A percentile compares a stretch with the other conserved stretches of the same genome.
Evolutionary conservation across 257 asterid genomes (phyloP).

Genomic region (Marsdenia floribunda): DNA sequence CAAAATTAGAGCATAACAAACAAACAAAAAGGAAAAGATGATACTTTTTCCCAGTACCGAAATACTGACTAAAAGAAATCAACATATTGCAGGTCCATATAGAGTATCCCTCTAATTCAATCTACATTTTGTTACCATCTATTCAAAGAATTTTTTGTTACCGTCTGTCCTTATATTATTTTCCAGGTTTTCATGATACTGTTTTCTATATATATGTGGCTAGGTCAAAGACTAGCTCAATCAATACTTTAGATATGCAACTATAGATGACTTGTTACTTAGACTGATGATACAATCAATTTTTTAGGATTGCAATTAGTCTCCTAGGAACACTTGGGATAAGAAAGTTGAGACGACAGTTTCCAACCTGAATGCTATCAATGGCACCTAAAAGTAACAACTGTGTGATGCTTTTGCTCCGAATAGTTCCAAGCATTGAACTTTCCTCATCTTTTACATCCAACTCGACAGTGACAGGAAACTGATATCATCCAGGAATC

Average conservation of each 20-base stretch:
- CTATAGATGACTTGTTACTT: background rate
- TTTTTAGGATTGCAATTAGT: background rate
- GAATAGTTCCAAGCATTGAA: slow-evolving; percentile 58
- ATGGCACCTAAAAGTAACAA: slow-evolving; percentile 85
- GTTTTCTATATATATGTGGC: background rate
- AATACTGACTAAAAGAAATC: background rate
- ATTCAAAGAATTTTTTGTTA: background rate
- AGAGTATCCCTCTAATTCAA: background rate
- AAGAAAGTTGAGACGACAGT: background rate
- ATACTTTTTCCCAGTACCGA: background rate
- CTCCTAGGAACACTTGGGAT: background rate
- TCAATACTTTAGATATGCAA: background rate
- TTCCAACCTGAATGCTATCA: slow-evolving; percentile 83
- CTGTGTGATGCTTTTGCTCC: slow-evolving; percentile 98
- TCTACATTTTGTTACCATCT: background rate
- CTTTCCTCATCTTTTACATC: slow-evolving; percentile 71
- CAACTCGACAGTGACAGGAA: slow-evolving; percentile 49
- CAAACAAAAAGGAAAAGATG: background rate
- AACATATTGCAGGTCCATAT: background rate
- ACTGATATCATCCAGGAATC: slow-evolving; percentile 38
- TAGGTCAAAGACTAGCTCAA: background rate
- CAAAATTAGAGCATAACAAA: slow-evolving; percentile 26
- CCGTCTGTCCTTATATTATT: background rate
- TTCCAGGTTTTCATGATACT: background rate
- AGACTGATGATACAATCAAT: background rate